phyloP scores from a whole-genome alignment of 345 rosid genomes.

The Firmiana major region DNA sequence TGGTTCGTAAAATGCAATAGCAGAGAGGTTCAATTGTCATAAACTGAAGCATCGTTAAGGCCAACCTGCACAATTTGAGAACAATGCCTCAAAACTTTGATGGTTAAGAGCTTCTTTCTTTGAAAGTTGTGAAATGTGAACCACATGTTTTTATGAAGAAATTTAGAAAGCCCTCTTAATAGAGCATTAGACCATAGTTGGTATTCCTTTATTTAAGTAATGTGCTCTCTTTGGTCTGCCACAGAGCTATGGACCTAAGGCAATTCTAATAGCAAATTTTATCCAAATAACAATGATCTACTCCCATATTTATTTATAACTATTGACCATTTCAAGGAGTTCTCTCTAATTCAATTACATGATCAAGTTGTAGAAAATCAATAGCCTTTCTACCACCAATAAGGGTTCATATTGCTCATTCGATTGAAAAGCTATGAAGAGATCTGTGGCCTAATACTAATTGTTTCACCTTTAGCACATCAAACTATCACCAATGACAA shows the following conservation, averaged over 20 bases:
- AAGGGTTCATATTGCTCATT: constrained; percentile 5
- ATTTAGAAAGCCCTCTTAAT: background rate
- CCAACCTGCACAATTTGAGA: background rate
- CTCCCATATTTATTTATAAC: background rate
- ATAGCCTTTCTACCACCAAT: background rate
- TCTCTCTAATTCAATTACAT: background rate
- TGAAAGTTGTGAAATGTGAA: background rate
- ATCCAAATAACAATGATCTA: background rate
- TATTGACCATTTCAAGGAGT: background rate
- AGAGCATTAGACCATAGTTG: background rate
- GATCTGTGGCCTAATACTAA: constrained; percentile 9
- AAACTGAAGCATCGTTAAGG: background rate
- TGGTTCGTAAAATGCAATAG: too few relatives aligned
- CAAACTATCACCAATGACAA: constrained; percentile 18
- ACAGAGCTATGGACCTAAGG: background rate
- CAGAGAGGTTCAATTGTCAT: background rate
- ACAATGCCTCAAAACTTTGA: background rate
- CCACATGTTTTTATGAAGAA: background rate
- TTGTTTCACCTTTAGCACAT: constrained; percentile 16
- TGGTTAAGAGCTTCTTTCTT: background rate
- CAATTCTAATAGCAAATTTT: background rate
- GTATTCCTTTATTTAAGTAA: background rate
- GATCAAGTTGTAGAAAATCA: background rate
- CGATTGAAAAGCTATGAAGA: background rate
- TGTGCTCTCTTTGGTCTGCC: background rate